phyloP scores from a whole-genome alignment of 805 yeast species.

The Cyberlindnera mississippiensis region DNA sequence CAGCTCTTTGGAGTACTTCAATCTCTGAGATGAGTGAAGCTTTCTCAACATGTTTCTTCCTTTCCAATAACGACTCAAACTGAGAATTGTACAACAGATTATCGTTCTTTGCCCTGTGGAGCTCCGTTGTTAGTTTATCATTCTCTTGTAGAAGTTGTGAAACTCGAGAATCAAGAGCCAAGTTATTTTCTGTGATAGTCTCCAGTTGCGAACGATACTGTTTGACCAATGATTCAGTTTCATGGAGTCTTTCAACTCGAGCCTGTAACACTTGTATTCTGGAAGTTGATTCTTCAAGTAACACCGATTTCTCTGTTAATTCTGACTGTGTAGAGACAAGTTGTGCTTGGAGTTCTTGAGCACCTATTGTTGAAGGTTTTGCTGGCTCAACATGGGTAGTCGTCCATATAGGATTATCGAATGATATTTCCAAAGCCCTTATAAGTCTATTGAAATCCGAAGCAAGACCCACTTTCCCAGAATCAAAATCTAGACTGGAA shows the following conservation, averaged over 20 bases:
- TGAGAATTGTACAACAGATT: slow-evolving; percentile 26
- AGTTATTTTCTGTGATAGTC: slow-evolving; percentile 11
- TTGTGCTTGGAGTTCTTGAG: not conserved
- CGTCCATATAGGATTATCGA: not conserved
- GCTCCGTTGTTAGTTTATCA: slow-evolving; percentile 23
- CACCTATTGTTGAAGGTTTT: not conserved
- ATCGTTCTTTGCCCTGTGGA: slow-evolving; percentile 28
- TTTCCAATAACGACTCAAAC: slow-evolving; percentile 34
- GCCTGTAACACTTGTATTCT: slow-evolving; percentile 43
- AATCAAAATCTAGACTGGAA: slow-evolving; percentile 3
- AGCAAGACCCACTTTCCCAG: not conserved
- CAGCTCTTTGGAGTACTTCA: slow-evolving; percentile 34
- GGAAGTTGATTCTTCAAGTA: slow-evolving; percentile 40
- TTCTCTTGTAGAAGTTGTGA: slow-evolving; percentile 23
- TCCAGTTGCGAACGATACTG: slow-evolving; percentile 25
- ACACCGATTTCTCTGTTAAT: not conserved
- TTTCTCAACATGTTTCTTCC: slow-evolving; percentile 31
- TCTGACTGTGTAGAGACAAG: not conserved
- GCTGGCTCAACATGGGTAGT: not conserved
- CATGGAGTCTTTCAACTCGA: slow-evolving; percentile 35
- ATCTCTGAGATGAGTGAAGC: slow-evolving; percentile 43
- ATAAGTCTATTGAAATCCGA: not conserved
- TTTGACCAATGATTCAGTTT: slow-evolving; percentile 27
- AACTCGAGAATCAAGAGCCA: slow-evolving; percentile 14
- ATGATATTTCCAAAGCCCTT: slow-evolving; percentile 1